Conservation (phyloP, 2,329 filamentous ascomycete species). For the Sporothrix schenckii region DNA sequence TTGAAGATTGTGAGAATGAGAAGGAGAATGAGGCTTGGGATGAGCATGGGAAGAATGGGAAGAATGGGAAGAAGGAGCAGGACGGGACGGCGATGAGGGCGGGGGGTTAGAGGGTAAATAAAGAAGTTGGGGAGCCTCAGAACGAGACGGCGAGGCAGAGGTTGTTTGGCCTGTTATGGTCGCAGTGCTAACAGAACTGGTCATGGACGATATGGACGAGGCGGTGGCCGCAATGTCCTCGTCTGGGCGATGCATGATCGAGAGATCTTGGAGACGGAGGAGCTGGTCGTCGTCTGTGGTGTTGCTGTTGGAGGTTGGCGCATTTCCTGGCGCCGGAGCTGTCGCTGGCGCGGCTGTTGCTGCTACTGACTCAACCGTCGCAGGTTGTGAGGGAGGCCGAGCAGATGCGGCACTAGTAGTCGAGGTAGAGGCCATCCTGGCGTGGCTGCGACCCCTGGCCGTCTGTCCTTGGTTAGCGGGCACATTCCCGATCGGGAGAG, state of each 20-base stretch:
- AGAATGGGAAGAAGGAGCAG: constrained; percentile 33
- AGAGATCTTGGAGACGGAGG: constrained; percentile 42
- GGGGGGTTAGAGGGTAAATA: constrained; percentile 31
- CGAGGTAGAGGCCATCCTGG: constrained; percentile 6
- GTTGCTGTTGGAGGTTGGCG: constrained; percentile 7
- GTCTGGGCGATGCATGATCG: constrained; percentile 36
- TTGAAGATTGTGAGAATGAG: constrained; percentile 31
- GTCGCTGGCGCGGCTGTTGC: constrained; percentile 23
- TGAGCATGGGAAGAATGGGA: background rate
- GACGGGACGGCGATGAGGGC: constrained; percentile 14
- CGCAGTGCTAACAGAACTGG: constrained; percentile 30
- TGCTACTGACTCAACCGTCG: constrained; percentile 23
- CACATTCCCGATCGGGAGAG: constrained; percentile 12
- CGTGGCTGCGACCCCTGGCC: constrained; percentile 7
- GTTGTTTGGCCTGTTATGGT: constrained; percentile 32
- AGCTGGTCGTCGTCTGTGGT: constrained; percentile 40
- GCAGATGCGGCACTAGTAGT: constrained; percentile 13
- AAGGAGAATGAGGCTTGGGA: background rate
- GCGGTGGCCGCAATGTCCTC: background rate
- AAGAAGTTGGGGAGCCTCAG: constrained; percentile 24
- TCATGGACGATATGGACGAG: constrained; percentile 15
- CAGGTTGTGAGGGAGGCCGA: constrained; percentile 6
- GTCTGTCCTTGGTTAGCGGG: constrained; percentile 14
- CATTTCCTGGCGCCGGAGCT: background rate
- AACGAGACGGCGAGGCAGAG: constrained; percentile 24